A percentile compares a stretch with the other conserved stretches of the same genome.
Evolutionary conservation across 805 yeast species (phyloP).

Genomic region (Metschnikowia drakensbergensis): DNA sequence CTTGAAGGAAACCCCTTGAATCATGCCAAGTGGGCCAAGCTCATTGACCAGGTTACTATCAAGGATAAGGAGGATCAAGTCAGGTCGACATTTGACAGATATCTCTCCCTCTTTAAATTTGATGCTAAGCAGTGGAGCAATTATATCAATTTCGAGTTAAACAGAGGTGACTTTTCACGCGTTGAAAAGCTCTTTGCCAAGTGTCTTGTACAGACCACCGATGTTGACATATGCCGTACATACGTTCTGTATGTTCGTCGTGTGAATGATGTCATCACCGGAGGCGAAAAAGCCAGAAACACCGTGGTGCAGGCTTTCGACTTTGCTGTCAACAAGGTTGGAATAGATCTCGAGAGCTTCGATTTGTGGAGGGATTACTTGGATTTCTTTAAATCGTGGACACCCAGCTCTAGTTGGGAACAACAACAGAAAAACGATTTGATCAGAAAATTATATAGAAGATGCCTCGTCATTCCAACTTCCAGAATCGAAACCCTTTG

Average conservation of each 20-base stretch:
- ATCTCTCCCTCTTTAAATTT: conserved; percentile 61
- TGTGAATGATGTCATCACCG: conserved; percentile 65
- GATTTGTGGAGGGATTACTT: conserved; percentile 79
- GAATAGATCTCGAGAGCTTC: conserved; percentile 69
- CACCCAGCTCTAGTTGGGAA: conserved; percentile 78
- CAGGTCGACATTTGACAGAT: conserved; percentile 53
- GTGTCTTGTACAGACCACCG: conserved; percentile 57
- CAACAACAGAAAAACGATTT: conserved; percentile 75
- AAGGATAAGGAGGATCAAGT: conserved; percentile 61
- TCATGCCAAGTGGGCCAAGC: conserved; percentile 52
- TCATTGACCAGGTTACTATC: conserved; percentile 45
- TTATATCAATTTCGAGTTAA: conserved; percentile 63
- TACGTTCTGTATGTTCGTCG: conserved; percentile 77
- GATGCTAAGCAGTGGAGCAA: conserved; percentile 67
- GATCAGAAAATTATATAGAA: conserved; percentile 67
- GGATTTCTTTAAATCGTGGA: conserved; percentile 74
- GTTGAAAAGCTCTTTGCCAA: conserved; percentile 66
- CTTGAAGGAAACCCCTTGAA: conserved; percentile 51
- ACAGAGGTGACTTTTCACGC: conserved; percentile 57
- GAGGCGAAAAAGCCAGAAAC: conserved; percentile 76
- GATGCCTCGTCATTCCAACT: conserved; percentile 71
- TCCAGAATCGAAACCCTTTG: conserved; percentile 72
- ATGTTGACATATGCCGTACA: conserved; percentile 68
- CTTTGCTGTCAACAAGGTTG: conserved; percentile 73
- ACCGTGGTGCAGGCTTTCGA: conserved; percentile 79